Evolutionary conservation across 371 early-diverging fungal species (phyloP), one percentile per base, ranked within the genome.

Genomic region (Lichtheimia ramosa): DNA sequence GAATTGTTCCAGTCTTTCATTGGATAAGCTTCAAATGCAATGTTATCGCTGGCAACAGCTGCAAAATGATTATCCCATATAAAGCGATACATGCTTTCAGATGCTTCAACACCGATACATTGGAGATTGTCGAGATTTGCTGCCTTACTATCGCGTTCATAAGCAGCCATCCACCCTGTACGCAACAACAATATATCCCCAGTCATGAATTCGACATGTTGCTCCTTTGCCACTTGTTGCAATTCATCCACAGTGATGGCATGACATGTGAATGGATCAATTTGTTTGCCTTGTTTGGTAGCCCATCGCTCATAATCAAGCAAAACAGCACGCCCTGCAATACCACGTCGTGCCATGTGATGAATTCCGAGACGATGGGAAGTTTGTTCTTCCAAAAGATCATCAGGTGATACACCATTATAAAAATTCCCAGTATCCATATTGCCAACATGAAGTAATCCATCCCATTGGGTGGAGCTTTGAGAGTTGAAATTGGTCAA

Each of bases 51-150:
- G 13, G 64, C 73, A 13, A 78, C 70, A 10, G 75, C 71, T 10
- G 75, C 65, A 65, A 78, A 75, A 43, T 75, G 75, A 43, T 74
- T 64, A 27, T 78, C 55, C 79, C 79, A 78, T 10, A 78, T 48
- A 73, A 73, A 78, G 39, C 62, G 49, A 51, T 64, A 69, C 1
- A 70, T 78, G 23, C 75, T 75, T 21, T 68, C 64, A 41, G 75
- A 71, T 0, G 75, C 65, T 46, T 78, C 73, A 21, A 78, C 58
- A 23, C 79, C 79, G 41, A 65, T 63, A 43, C 59, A 27, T 0
- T 18, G 46, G 5, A 75, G 73, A 18, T 21, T 18, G 8, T 54
- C 18, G 40, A 48, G 7, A 18, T 70, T 55, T 15, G 48, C 46
- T 1, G 28, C 59, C 5, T 23, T 6, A 10, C 10, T 34, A 34